Conservation (phyloP, 768 basidiomycete genomes). For the Gymnopilus dilepis region DNA sequence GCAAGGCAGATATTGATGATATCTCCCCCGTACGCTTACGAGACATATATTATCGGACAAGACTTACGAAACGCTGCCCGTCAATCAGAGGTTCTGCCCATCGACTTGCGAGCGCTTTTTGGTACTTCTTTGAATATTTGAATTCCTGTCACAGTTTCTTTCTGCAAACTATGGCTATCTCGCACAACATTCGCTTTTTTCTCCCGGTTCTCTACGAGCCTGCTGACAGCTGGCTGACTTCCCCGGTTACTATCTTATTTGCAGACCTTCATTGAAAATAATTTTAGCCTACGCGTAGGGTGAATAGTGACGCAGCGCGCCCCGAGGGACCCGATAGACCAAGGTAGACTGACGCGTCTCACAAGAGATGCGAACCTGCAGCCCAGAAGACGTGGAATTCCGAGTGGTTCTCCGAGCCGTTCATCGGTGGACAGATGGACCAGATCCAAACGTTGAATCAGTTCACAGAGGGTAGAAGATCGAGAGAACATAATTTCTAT, state of each 20-base stretch:
- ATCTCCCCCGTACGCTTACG: background rate
- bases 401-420: background rate
- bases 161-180: too few relatives aligned
- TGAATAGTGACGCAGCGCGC: background rate
- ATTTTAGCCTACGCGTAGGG: background rate
- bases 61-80: background rate
- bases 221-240: background rate
- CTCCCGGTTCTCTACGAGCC: background rate
- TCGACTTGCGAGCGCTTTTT: background rate
- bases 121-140: too few relatives aligned
- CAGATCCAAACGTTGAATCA: background rate
- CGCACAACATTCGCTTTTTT: too few relatives aligned
- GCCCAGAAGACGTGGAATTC: background rate
- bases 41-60: background rate
- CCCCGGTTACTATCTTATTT: constrained; percentile 1
- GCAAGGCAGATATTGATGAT: background rate
- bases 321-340: background rate
- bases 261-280: background rate
- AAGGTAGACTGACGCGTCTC: background rate
- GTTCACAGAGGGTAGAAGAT: background rate
- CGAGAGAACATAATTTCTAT: background rate
- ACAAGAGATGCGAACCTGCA: background rate
- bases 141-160: too few relatives aligned
- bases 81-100: background rate
- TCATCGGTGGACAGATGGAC: background rate